These are phyloP conservation scores for Heliamphora exappendiculata DNA, from an alignment of 148 eudicot species.

Conservation along the genomic window DNA sequence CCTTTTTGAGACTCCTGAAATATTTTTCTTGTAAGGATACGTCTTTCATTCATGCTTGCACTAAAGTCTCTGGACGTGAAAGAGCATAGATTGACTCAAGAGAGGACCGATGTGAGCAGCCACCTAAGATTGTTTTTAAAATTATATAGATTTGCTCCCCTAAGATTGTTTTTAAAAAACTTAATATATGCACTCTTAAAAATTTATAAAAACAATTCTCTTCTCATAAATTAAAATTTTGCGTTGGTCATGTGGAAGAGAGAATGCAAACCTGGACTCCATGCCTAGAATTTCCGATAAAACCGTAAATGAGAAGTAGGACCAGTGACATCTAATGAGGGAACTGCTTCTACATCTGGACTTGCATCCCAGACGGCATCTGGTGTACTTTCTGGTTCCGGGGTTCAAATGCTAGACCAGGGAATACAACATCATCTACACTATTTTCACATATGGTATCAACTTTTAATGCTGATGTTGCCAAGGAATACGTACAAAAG, in stretches of 20 bases:
- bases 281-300: slow-evolving; percentile 49
- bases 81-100: too few relatives aligned
- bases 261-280: slow-evolving; percentile 53
- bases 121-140: too few relatives aligned
- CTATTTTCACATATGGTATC: slow-evolving; percentile 78
- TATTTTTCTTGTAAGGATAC: background rate
- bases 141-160: too few relatives aligned
- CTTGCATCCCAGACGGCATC: slow-evolving; percentile 80
- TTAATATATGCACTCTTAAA: too few relatives aligned
- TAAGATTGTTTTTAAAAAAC: too few relatives aligned
- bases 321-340: slow-evolving; percentile 46
- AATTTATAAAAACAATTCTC: too few relatives aligned
- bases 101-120: too few relatives aligned
- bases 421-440: slow-evolving; percentile 93
- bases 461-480: slow-evolving; percentile 75
- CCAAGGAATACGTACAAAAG: slow-evolving; percentile 87
- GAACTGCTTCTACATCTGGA: slow-evolving; percentile 75
- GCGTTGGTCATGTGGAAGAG: too few relatives aligned
- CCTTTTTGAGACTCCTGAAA: background rate
- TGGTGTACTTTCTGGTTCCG: slow-evolving; percentile 95
- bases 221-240: too few relatives aligned
- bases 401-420: slow-evolving; percentile 89
- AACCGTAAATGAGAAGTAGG: slow-evolving; percentile 49
- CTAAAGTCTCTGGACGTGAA: slow-evolving; percentile 86
- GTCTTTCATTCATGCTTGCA: slow-evolving; percentile 7